Percentiles rank a stretch among this genome's conserved stretches.
Conservation (phyloP, 345 rosid species). For the Firmiana major region DNA sequence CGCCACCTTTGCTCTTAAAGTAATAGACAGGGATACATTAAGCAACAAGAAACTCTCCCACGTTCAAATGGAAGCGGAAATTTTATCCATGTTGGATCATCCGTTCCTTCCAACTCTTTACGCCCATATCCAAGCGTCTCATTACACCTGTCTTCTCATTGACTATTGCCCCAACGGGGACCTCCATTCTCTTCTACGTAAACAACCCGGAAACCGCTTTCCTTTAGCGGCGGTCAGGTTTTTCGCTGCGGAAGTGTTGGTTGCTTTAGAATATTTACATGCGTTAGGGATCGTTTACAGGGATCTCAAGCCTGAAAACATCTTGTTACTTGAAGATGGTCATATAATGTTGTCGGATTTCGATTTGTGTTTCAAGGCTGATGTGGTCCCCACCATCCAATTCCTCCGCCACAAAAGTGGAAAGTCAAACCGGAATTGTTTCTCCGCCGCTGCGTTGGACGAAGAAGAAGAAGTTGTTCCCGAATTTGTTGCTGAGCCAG, state of each 20-base stretch:
- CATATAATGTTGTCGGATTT: slow-evolving; percentile 90
- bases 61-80: slow-evolving; percentile 57
- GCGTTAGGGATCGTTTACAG: slow-evolving; percentile 83
- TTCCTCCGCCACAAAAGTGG: slow-evolving; percentile 2
- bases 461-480: slow-evolving; percentile 31
- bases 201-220: slow-evolving; percentile 60
- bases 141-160: slow-evolving; percentile 79
- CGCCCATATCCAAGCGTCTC: slow-evolving; percentile 67
- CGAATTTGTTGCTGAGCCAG: slow-evolving; percentile 64
- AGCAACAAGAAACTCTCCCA: slow-evolving; percentile 57
- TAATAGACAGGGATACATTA: slow-evolving; percentile 51
- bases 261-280: slow-evolving; percentile 81
- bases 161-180: slow-evolving; percentile 91
- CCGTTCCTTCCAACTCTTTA: slow-evolving; percentile 83
- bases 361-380: slow-evolving; percentile 61
- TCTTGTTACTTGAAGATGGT: slow-evolving; percentile 71
- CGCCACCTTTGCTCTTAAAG: slow-evolving; percentile 58
- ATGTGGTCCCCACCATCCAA: slow-evolving; percentile 47
- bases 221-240: slow-evolving; percentile 59
- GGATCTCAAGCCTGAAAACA: slow-evolving; percentile 91
- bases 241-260: slow-evolving; percentile 78
- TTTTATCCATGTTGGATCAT: slow-evolving; percentile 69
- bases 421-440: slow-evolving; percentile 18
- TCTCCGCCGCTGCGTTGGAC: slow-evolving; percentile 5
- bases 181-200: slow-evolving; percentile 72